Evolutionary conservation across 441 rosid species (phyloP), one percentile per base, ranked within the genome.

Genomic region (Erodium moschatum): DNA sequence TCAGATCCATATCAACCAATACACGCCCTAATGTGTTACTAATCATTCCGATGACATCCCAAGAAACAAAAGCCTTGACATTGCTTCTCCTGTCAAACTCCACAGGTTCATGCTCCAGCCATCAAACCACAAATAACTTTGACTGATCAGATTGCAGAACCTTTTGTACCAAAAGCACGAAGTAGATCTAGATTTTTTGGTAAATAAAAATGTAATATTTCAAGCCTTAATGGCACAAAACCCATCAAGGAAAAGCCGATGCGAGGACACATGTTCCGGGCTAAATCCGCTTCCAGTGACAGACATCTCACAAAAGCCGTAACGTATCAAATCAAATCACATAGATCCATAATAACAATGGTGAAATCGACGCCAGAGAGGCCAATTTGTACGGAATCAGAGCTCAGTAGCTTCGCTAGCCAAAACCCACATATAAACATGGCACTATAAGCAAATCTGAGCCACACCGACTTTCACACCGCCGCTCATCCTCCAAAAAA

Each of bases 331-430:
- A 42, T 42, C 61, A 54, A 54, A 19, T 9, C 61, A 19, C 61
- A 54, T 9, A 16, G 61, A 54, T 54, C 61, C 16, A 54, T n/a
- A 54, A 15, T 18, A 18, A 18, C 61, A 54, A 54, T 54, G 21
- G 16, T 54, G 61, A 54, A 54, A 54, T 54, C 61, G 61, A 54
- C 61, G 61, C 61, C 61, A 54, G 24, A 18, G 61, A 54, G 61
- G 16, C 24, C 61, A 16, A 42, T 42, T 13, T 42, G 48, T 12
- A 42, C 48, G 48, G 12, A 7, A 42, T 42, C 10, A 8, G 48
- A 29, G 31, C 4, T 29, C 31, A 29, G 31, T 29, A 42, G 48
- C 48, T 42, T 42, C 48, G 61, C 9, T 19, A 16, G 20, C 61
- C 61, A 54, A 54, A 54, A 54, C 61, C 61, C 61, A n/a, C 31